phyloP scores from a whole-genome alignment of 345 rosid species.

The Eucalyptus shirleyi region DNA sequence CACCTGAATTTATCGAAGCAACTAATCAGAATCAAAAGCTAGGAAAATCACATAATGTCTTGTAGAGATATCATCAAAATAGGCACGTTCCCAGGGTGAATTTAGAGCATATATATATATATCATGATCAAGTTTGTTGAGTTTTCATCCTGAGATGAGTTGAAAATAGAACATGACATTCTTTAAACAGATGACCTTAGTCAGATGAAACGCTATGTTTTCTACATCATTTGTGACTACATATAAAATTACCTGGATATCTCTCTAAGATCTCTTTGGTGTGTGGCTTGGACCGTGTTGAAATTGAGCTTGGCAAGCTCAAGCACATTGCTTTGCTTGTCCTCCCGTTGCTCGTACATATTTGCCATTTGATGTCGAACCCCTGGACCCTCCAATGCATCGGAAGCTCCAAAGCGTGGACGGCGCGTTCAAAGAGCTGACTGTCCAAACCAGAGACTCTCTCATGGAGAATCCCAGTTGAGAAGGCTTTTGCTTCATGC shows the following conservation, averaged over 20 bases:
- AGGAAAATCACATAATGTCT: not conserved
- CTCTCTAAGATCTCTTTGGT: slow-evolving; percentile 27
- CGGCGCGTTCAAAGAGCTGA: not conserved
- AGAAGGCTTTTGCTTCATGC: slow-evolving; percentile 8
- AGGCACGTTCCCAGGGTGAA: not conserved
- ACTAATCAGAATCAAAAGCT: not conserved
- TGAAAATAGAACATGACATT: no score
- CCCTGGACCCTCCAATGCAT: slow-evolving; percentile 25
- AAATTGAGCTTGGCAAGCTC: slow-evolving; percentile 32
- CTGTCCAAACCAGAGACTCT: not conserved
- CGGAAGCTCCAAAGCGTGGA: slow-evolving; percentile 24
- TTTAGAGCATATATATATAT: not conserved
- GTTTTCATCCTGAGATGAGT: no score
- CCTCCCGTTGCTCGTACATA: not conserved
- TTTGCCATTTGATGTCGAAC: slow-evolving; percentile 42
- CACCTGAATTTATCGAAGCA: slow-evolving; percentile 11
- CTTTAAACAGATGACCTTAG: no score
- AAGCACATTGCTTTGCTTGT: not conserved
- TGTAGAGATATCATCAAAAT: not conserved
- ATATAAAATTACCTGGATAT: slow-evolving; percentile 13
- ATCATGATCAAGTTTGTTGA: no score
- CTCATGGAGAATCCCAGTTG: not conserved
- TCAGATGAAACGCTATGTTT: no score
- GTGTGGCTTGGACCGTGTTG: slow-evolving; percentile 27
- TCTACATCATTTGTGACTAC: no score